phyloP scores from a whole-genome alignment of 352 stramenopile genomes.

The Globisporangium acanthophoron region DNA sequence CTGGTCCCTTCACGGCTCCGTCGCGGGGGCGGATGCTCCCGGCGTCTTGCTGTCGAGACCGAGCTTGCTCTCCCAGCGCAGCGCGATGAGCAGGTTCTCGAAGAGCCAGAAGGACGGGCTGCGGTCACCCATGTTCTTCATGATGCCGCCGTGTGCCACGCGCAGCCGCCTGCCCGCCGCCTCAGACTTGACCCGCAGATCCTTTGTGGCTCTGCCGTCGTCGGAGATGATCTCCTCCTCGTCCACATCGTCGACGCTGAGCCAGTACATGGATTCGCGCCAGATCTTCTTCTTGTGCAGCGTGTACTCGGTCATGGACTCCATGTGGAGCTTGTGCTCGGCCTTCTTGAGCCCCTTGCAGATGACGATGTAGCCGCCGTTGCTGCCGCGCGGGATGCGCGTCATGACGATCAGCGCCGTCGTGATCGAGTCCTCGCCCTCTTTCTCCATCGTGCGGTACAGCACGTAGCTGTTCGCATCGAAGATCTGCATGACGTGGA shows the following conservation, averaged over 20 bases:
- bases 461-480: constrained; percentile 46
- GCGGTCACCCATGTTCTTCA: constrained; percentile 57
- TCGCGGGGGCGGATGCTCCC: background rate
- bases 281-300: constrained; percentile 50
- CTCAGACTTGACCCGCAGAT: constrained; percentile 4
- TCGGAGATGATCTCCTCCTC: constrained; percentile 3
- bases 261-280: constrained; percentile 56
- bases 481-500: constrained; percentile 54
- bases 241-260: constrained; percentile 32
- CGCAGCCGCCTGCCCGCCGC: constrained; percentile 13
- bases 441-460: constrained; percentile 55
- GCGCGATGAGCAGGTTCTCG: constrained; percentile 45
- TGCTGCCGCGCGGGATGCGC: constrained; percentile 30
- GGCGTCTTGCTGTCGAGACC: constrained; percentile 16
- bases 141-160: constrained; percentile 47
- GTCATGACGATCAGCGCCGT: constrained; percentile 54
- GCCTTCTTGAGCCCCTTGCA: constrained; percentile 46
- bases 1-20: background rate
- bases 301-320: constrained; percentile 36
- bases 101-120: constrained; percentile 53
- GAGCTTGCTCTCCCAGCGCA: constrained; percentile 49
- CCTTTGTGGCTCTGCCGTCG: constrained; percentile 2
- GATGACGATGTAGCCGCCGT: constrained; percentile 39
- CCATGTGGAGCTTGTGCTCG: constrained; percentile 40
- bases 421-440: constrained; percentile 51